Conservation (phyloP, 176 grass and related monocot genomes). For the Bolboschoenus planiculmis region DNA sequence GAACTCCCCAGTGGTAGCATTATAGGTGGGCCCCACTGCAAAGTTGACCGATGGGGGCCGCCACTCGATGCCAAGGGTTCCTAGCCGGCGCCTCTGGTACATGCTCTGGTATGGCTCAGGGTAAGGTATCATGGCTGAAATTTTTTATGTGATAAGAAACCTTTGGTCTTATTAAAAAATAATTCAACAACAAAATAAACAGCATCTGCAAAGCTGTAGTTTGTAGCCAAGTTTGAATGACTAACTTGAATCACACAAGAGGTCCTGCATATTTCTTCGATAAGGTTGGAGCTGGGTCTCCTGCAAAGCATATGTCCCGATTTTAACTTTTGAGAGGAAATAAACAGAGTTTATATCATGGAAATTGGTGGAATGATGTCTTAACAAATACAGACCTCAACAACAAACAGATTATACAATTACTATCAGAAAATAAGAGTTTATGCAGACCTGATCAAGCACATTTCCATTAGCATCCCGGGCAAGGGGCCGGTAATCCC, state of each 20-base stretch:
- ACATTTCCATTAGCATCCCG: conserved; percentile 66
- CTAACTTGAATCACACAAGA: conserved; percentile 88
- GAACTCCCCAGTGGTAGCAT: conserved; percentile 83
- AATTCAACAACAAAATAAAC: not conserved
- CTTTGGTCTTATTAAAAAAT: conserved; percentile 10
- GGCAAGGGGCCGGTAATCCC: conserved; percentile 90
- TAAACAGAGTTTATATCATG: not conserved
- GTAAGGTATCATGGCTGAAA: conserved; percentile 94
- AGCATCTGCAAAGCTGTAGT: not conserved
- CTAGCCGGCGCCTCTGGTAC: conserved; percentile 79
- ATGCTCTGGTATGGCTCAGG: conserved; percentile 90
- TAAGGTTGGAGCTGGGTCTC: conserved; percentile 90
- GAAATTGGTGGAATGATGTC: not conserved
- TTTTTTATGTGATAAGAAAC: not conserved
- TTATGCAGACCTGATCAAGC: conserved; percentile 72
- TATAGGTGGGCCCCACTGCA: conserved; percentile 87
- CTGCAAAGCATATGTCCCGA: conserved; percentile 25
- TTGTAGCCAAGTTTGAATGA: not conserved
- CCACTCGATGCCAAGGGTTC: conserved; percentile 86
- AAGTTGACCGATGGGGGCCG: conserved; percentile 73
- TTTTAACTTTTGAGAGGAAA: not conserved
- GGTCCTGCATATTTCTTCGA: conserved; percentile 88
- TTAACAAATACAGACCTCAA: conserved; percentile 5
- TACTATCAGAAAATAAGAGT: not conserved
- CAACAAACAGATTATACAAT: not conserved